Evolutionary conservation across 2,329 filamentous ascomycete species (phyloP).

Genomic region (Aspergillus oerlinghausenensis): DNA sequence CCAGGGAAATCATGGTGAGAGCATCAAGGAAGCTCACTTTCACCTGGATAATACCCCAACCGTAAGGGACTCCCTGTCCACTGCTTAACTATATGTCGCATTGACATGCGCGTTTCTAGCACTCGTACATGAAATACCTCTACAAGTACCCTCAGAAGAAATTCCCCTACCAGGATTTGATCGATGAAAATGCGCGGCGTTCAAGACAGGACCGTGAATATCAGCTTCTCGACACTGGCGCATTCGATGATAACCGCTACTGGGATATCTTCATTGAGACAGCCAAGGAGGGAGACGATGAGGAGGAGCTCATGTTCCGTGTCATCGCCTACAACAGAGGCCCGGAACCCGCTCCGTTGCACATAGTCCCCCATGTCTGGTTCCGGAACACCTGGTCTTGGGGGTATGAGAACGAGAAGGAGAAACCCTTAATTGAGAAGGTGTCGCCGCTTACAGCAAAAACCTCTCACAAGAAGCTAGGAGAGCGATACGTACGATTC

Average conservation of each 20-base stretch:
- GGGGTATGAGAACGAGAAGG: constrained; percentile 70
- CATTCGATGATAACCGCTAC: constrained; percentile 84
- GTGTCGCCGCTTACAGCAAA: constrained; percentile 64
- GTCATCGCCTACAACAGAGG: constrained; percentile 96
- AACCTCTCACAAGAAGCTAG: constrained; percentile 74
- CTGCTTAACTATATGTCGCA: not conserved
- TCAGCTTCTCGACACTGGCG: constrained; percentile 82
- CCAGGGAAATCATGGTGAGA: constrained; percentile 95
- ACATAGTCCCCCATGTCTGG: constrained; percentile 93
- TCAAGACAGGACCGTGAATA: constrained; percentile 78
- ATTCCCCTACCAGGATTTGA: constrained; percentile 86
- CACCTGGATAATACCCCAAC: constrained; percentile 91
- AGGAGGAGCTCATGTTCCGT: constrained; percentile 87
- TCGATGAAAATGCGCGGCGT: constrained; percentile 76
- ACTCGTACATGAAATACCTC: constrained; percentile 98
- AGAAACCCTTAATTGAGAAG: constrained; percentile 73
- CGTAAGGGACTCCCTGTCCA: constrained; percentile 31
- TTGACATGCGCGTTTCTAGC: constrained; percentile 46
- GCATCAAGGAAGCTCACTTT: constrained; percentile 94
- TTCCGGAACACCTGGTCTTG: constrained; percentile 97
- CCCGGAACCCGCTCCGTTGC: constrained; percentile 80
- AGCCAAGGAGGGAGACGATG: constrained; percentile 87
- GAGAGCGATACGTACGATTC: constrained; percentile 75
- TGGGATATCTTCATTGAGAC: constrained; percentile 98
- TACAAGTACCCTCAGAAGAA: constrained; percentile 94